Evolutionary conservation across 2,329 filamentous ascomycete genomes (phyloP).

Genomic region (Verticillium zaregamsianum): DNA sequence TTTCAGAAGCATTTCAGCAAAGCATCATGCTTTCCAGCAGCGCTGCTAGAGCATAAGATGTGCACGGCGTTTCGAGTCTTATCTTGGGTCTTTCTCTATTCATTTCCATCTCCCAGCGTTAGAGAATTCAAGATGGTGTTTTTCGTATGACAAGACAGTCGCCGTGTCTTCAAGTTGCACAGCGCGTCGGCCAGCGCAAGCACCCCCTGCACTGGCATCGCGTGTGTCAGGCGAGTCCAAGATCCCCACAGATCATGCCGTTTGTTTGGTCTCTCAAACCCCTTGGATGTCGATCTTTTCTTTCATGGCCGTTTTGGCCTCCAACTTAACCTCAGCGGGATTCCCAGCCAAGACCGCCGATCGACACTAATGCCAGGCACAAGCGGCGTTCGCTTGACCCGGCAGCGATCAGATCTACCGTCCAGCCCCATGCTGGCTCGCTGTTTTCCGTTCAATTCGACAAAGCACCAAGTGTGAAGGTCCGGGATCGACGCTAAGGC

Average conservation of each 20-base stretch:
- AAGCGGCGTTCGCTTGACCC: background rate
- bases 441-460: background rate
- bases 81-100: too few species aligned
- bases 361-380: slow-evolving; percentile 8
- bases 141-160: too few species aligned
- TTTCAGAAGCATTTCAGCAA: background rate
- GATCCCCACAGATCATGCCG: background rate
- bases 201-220: background rate
- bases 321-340: background rate
- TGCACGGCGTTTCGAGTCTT: too few species aligned
- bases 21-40: background rate
- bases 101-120: too few species aligned
- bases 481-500: background rate
- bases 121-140: too few species aligned
- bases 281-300: background rate
- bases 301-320: background rate
- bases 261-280: background rate
- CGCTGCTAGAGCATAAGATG: too few species aligned
- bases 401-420: background rate
- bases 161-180: too few species aligned
- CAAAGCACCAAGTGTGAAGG: background rate
- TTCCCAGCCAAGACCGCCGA: background rate
- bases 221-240: background rate
- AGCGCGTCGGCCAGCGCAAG: background rate
- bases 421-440: background rate